Evolutionary conservation across 164 flowering plant species (phyloP).

Genomic region (Echeveria elegans): DNA sequence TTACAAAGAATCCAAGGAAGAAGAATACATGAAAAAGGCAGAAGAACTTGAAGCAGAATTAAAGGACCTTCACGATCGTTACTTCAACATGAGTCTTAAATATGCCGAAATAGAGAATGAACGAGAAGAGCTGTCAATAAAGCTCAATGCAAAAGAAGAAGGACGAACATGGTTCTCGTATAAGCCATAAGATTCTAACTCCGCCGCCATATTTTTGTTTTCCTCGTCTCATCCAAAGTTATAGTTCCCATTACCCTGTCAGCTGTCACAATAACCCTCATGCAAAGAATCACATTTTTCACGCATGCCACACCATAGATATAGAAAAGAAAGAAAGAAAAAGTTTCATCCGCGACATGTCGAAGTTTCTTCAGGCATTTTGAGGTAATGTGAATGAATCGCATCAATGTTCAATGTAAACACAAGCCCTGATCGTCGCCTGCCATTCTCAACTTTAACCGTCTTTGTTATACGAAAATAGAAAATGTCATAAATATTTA

Average conservation of each 20-base stretch:
- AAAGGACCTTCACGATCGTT: slow-evolving; percentile 55
- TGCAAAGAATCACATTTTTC: background rate
- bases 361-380: no score
- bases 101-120: slow-evolving; percentile 75
- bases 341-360: no score
- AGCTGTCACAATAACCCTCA: background rate
- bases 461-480: no score
- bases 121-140: slow-evolving; percentile 67
- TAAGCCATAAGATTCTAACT: background rate
- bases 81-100: slow-evolving; percentile 69
- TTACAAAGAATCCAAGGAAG: slow-evolving; percentile 16
- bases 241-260: background rate
- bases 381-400: no score
- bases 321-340: no score
- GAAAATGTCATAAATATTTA: no score
- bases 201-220: background rate
- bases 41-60: slow-evolving; percentile 51
- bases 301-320: no score
- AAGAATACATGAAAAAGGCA: slow-evolving; percentile 18
- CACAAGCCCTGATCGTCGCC: no score
- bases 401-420: no score
- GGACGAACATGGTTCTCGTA: slow-evolving; percentile 43
- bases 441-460: no score
- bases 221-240: background rate
- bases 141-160: slow-evolving; percentile 33